Percentiles rank a stretch among this genome's conserved stretches.
These are phyloP conservation scores for Collybia sordida DNA, from an alignment of 768 basidiomycete species.

Conservation along the genomic window DNA sequence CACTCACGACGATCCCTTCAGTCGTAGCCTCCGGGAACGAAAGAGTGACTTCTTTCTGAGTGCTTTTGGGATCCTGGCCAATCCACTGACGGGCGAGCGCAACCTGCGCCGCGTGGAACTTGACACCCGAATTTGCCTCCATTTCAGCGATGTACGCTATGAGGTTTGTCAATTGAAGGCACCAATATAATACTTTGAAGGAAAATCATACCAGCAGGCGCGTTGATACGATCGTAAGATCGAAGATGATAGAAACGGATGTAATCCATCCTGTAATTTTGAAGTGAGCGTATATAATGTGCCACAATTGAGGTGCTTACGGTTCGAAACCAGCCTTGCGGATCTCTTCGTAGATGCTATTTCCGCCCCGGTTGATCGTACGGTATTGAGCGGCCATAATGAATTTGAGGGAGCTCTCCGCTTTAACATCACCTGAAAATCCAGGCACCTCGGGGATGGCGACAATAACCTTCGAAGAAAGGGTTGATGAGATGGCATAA, in stretches of 20 bases:
- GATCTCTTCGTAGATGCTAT: constrained; percentile 83
- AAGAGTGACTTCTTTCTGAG: constrained; percentile 56
- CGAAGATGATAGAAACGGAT: constrained; percentile 93
- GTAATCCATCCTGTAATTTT: constrained; percentile 65
- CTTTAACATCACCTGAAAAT: constrained; percentile 81
- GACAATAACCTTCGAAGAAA: constrained; percentile 64
- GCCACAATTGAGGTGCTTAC: constrained; percentile 38
- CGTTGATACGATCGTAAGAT: constrained; percentile 88
- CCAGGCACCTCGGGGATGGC: constrained; percentile 90
- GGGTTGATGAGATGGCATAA: no score
- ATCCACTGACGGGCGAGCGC: constrained; percentile 81
- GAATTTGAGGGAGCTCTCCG: constrained; percentile 59
- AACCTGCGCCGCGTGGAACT: constrained; percentile 83
- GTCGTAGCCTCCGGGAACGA: constrained; percentile 50
- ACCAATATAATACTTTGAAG: not conserved
- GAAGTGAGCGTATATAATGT: not conserved
- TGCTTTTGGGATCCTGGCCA: constrained; percentile 41
- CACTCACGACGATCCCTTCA: constrained; percentile 48
- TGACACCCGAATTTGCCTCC: constrained; percentile 74
- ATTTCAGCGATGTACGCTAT: constrained; percentile 55
- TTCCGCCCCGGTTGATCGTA: constrained; percentile 87
- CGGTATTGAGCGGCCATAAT: constrained; percentile 90
- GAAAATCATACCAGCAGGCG: constrained; percentile 51
- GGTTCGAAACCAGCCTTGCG: constrained; percentile 77
- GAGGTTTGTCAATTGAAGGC: no score